phyloP scores from a whole-genome alignment of 2,329 filamentous ascomycete species.

The Rutstroemia sp. region DNA sequence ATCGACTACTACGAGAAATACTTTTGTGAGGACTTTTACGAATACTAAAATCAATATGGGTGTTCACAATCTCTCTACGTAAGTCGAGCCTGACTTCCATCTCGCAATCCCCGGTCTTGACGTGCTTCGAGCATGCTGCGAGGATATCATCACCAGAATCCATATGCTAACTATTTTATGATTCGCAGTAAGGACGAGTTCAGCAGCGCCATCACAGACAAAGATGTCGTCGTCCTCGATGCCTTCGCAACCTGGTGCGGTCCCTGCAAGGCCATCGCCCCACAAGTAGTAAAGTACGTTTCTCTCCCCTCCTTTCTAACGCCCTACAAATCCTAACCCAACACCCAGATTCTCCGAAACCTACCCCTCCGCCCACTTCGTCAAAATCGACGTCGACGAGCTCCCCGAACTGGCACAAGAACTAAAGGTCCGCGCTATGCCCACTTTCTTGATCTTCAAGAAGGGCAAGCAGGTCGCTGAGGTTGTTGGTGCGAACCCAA shows the following conservation, averaged over 20 bases:
- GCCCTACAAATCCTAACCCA: conserved; percentile 14
- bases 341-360: conserved; percentile 49
- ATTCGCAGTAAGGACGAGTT: conserved; percentile 50
- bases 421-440: conserved; percentile 82
- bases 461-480: conserved; percentile 63
- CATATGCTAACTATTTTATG: conserved; percentile 16
- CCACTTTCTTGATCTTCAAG: conserved; percentile 83
- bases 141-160: not conserved
- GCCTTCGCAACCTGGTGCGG: conserved; percentile 89
- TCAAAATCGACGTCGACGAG: conserved; percentile 88
- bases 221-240: conserved; percentile 70
- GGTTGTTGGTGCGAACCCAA: conserved; percentile 76
- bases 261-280: conserved; percentile 87
- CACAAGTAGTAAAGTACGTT: conserved; percentile 59
- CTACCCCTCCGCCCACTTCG: conserved; percentile 61
- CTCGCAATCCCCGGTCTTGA: too few species aligned
- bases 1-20: not conserved
- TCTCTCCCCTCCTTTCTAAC: conserved; percentile 7
- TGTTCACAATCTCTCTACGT: conserved; percentile 39
- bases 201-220: conserved; percentile 43
- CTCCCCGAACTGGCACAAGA: conserved; percentile 68
- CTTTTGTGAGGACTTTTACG: not conserved
- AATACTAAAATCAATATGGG: conserved; percentile 26
- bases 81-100: conserved; percentile 14
- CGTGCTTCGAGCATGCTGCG: not conserved